Conservation (phyloP, 2,329 filamentous ascomycete genomes). For the Cercospora sp. region DNA sequence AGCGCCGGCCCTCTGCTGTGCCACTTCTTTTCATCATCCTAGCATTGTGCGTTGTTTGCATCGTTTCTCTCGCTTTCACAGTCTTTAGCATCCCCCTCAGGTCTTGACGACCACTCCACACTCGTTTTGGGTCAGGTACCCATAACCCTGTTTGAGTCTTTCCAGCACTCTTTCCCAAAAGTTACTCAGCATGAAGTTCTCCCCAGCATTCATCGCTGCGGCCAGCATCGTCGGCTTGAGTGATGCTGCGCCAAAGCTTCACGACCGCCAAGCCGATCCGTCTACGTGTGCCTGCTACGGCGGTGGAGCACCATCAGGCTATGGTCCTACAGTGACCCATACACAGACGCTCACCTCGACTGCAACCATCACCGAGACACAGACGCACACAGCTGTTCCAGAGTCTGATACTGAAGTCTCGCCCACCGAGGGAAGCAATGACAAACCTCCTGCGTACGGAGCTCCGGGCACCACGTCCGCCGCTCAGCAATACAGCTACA, state of each 20-base stretch:
- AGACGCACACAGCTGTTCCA: constrained; percentile 13
- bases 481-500: constrained; percentile 18
- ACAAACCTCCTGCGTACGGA: constrained; percentile 19
- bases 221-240: constrained; percentile 50
- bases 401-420: constrained; percentile 19
- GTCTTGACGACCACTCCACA: constrained; percentile 31
- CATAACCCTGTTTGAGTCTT: constrained; percentile 16
- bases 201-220: constrained; percentile 45
- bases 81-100: constrained; percentile 31
- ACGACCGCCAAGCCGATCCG: constrained; percentile 45
- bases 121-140: constrained; percentile 14
- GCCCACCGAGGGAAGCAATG: constrained; percentile 19
- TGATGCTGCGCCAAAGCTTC: constrained; percentile 51
- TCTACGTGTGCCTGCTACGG: constrained; percentile 21
- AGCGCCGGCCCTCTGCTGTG: background rate
- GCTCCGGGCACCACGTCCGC: constrained; percentile 2
- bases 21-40: background rate
- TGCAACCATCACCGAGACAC: constrained; percentile 16
- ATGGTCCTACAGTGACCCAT: constrained; percentile 19
- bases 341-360: constrained; percentile 28
- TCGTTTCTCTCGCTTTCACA: constrained; percentile 14
- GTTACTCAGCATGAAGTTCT: constrained; percentile 36
- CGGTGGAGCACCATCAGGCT: constrained; percentile 12
- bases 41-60: constrained; percentile 5
- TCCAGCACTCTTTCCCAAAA: constrained; percentile 11